Evolutionary conservation across 441 rosid species (phyloP), one percentile per base, ranked within the genome.

Genomic region (Dalechampia spathulata): DNA sequence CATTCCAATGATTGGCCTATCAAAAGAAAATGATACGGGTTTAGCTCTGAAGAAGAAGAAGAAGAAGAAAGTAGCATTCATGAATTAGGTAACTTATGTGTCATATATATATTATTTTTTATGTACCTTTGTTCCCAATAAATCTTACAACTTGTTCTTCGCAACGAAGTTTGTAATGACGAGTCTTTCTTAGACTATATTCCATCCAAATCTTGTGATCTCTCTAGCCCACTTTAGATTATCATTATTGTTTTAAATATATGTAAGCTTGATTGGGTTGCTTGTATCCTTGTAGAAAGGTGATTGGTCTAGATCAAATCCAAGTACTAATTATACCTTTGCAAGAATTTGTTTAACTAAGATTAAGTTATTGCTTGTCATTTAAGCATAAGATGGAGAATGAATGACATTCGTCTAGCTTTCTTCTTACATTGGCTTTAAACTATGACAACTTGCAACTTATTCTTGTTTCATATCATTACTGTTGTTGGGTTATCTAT

Each of bases 261-360:
- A n/a, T n/a, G n/a, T n/a, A 8, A 15, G 49, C 15, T 45, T 30
- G 14, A 16, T 41, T 41, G 4, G n/a, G 13, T 58, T 67, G 51
- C 58, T 56, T 63, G 11, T 38, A 27, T 61, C 49, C 21, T 12
- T 51, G 49, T 30, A 38, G 59, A 54, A 39, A 64, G 64, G 69
- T 66, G 74, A 71, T 69, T 75, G 79, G 84, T 62, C 68, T 14
- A 26, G 67, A 73, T 72, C 78, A 67, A 52, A 75, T 69, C 75
- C 65, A 26, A 58, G 55, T 51, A 46, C 46, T 63, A 49, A 67
- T 71, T 70, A 72, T 69, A 53, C 30, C 45, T 44, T 49, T 59
- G 43, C 17, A 49, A 63, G 63, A 36, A 48, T 59, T 58, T 48
- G 42, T 61, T 26, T 54, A 42, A 41, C 36, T 50, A 51, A n/a